Base-by-base conservation (phyloP, 1,284 basidiomycete genomes). In the Cryptococcus sp. region DNA sequence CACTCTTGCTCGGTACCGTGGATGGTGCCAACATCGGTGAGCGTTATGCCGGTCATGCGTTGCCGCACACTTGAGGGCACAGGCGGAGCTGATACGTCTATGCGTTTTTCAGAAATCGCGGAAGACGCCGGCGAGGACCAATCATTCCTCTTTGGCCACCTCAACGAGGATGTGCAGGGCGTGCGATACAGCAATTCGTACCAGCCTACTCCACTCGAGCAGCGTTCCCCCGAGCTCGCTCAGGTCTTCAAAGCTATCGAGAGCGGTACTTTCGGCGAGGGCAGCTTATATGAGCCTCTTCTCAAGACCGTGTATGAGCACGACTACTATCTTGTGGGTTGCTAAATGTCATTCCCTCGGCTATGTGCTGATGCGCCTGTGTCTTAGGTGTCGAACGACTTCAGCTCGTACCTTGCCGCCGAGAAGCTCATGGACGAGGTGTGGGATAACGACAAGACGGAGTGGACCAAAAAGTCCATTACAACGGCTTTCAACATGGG, bases 381-480 rank as follows among this genome's bases (percentile, higher is more conserved):
- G 76, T 91, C 15, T 38, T 25, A 68, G 60, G 78, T 94, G 61
- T 86, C 89, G 0, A 91, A 95, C 72, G 91, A 95, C 80, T 94
- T 93, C 73, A 89, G 91, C 65, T 91, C 89, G 11, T 94, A 89
- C 77, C 84, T 95, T 60, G 83, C 85, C 58, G 91, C 92, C 10
- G 82, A 93, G 58, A 80, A 80, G 55, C 87, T 94, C 82, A 89
- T 94, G 40, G 92, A 96, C 70, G 85, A 89, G 67, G 88, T 89
- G 2, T 95, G 91, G 80, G 80, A 81, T 43, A 73, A 77, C 39
- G 87, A 93, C 72, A 85, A 83, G 58, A 84, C 86, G 0, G 88
- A 88, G 66, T 96, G 93, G 93, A 84, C 87, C 77, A 90, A 91
- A 81, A 94, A 93, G 81, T 89, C 88, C 29, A 93, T 94, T 75